phyloP scores from a whole-genome alignment of 1,139 yeast genomes.

The Geotrichum histeridarum region DNA sequence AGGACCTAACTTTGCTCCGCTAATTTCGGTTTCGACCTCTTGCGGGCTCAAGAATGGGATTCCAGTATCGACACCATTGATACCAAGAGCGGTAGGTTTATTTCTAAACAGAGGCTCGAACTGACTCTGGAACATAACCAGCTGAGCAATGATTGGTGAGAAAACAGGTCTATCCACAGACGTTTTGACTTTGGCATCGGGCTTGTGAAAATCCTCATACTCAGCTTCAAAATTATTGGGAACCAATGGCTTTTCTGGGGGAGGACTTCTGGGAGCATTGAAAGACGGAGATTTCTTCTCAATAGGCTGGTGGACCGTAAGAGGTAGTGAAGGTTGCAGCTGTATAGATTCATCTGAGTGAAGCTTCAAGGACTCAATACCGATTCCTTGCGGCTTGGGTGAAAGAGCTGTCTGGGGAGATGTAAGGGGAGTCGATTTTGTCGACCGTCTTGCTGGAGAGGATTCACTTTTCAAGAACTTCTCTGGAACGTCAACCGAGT shows the following conservation, averaged over 20 bases:
- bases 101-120: neutral
- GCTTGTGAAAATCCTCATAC: neutral
- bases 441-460: too few species aligned
- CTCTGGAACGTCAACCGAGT: neutral
- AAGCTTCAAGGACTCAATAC: too few species aligned
- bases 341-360: too few species aligned
- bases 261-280: too few species aligned
- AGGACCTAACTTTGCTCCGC: neutral
- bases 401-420: too few species aligned
- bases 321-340: too few species aligned
- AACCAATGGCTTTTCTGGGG: too few species aligned
- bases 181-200: neutral
- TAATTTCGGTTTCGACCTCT: neutral
- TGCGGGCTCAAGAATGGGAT: neutral
- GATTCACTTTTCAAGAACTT: neutral
- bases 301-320: too few species aligned
- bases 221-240: neutral
- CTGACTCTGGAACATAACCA: neutral
- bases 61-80: neutral
- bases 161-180: neutral
- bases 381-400: too few species aligned
- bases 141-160: neutral
- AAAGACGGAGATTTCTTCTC: too few species aligned
- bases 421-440: too few species aligned
- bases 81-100: neutral